Base-by-base conservation (phyloP, 2,329 filamentous ascomycete species). In the Ophiostoma tasmaniense region DNA sequence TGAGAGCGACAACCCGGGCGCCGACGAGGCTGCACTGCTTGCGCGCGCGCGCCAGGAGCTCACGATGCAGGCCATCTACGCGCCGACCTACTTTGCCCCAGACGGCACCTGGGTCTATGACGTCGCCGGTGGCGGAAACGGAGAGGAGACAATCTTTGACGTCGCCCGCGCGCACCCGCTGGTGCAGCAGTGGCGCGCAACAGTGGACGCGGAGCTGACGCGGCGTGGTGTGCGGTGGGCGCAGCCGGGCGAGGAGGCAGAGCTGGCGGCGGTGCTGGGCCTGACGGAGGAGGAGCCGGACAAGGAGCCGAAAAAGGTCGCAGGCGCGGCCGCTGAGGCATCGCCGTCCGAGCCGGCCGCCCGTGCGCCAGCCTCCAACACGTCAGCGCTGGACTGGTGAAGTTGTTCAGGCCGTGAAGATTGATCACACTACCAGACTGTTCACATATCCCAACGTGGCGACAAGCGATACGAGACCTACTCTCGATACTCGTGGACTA, bases 31-130 rank as follows among this genome's bases (percentile, higher is more conserved):
- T 3, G 35, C n/a, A 20, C 74, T 87, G 33, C 75, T 85, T 1
- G 75, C 75, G 1, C 78, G 81, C 50, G 90, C 90, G 2, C 79
- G 81, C 17, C 77, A 77, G 52, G 89, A 91, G 66, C 78, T 95
- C 67, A 81, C 81, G 55, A 83, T 89, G 17, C 81, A 84, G 74
- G 81, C 79, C 62, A 80, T 96, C 35, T 91, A 94, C 77, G 84
- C 82, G 1, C 75, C 79, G 25, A 81, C 86, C n/a, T 92, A 84
- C 77, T 91, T 91, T 81, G 84, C 85, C 3, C 79, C 83, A 13
- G 89, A 92, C 75, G 91, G 90, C 0, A 85, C 88, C 52, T 93
- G 90, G 89, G 87, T 79, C 73, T 94, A 85, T 76, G 79, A 83
- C 0, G 84, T 90, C 37, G 75, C 66, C 1, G 78, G 22, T 79